A percentile compares a stretch with the other conserved stretches of the same genome.
Conservation (phyloP, 768 basidiomycete genomes). For the Collybia mongolica region DNA sequence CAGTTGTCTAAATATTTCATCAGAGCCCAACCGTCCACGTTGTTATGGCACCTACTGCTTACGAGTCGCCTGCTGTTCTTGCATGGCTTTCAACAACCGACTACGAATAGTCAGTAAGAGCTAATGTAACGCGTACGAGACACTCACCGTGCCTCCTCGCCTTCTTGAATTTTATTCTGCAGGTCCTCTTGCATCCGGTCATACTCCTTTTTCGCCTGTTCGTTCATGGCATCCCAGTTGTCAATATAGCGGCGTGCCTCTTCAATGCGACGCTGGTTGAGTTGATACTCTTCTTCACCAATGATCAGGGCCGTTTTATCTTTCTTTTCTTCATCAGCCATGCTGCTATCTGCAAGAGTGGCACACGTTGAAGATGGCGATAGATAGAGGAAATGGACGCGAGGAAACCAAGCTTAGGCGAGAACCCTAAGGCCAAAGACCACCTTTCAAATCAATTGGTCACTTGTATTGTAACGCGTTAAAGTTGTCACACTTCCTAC, state of each 20-base stretch:
- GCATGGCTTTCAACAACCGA: conserved; percentile 8
- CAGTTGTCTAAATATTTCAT: conserved; percentile 1
- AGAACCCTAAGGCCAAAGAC: too few species aligned
- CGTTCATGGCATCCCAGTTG: conserved; percentile 28
- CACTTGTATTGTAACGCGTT: too few species aligned
- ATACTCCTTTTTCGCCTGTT: conserved; percentile 35
- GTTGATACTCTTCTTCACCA: conserved; percentile 26
- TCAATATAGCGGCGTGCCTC: conserved; percentile 30
- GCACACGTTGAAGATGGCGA: too few species aligned
- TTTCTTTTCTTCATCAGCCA: conserved; percentile 15
- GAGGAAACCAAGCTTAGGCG: too few species aligned
- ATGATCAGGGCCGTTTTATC: conserved; percentile 8
- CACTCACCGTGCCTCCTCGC: conserved; percentile 18
- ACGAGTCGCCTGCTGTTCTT: conserved; percentile 1
- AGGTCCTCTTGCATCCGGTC: conserved; percentile 12
- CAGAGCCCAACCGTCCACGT: background rate
- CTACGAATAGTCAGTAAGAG: conserved; percentile 6
- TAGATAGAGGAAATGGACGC: too few species aligned
- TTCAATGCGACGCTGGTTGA: conserved; percentile 26
- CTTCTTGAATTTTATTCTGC: conserved; percentile 12
- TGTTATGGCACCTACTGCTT: background rate
- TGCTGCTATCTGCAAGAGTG: too few species aligned
- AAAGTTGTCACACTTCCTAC: background rate
- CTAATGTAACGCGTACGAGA: background rate
- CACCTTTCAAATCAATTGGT: background rate